Percentiles rank a stretch among this genome's conserved stretches.
Evolutionary conservation across 1,284 basidiomycete genomes (phyloP).

Genomic region (Tranzscheliella williamsii): DNA sequence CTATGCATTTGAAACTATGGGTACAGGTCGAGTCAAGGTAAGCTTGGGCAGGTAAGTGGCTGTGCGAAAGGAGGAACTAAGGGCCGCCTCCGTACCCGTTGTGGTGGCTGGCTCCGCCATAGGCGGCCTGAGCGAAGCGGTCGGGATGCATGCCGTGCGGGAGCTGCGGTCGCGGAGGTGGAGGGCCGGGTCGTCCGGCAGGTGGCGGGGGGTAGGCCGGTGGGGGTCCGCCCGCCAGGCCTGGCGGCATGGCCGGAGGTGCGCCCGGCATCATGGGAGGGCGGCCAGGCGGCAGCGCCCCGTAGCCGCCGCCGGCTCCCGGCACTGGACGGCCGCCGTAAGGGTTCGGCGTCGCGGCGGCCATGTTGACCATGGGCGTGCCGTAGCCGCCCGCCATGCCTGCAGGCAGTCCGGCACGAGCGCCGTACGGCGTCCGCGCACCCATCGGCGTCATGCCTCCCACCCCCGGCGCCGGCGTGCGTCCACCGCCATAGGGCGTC

Average conservation of each 20-base stretch:
- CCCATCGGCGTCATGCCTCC: constrained; percentile 22
- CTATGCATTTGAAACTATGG: too few relatives aligned
- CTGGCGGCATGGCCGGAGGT: constrained; percentile 27
- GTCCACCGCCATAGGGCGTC: constrained; percentile 42
- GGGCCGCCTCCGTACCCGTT: neutral
- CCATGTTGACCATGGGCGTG: constrained; percentile 16
- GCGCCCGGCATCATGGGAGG: constrained; percentile 34
- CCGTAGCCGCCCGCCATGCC: constrained; percentile 20
- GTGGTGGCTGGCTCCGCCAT: constrained; percentile 12
- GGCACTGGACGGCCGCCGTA: constrained; percentile 13
- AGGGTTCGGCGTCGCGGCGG: constrained; percentile 30
- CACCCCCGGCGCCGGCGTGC: constrained; percentile 34
- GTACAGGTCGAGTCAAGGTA: too few relatives aligned
- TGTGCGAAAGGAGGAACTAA: too few relatives aligned
- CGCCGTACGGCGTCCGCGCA: constrained; percentile 5
- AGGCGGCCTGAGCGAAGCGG: constrained; percentile 32
- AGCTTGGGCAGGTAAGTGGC: too few relatives aligned
- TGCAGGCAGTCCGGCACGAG: neutral
- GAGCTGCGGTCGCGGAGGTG: constrained; percentile 27
- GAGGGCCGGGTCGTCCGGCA: constrained; percentile 17
- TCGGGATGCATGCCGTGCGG: constrained; percentile 49
- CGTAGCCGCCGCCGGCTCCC: constrained; percentile 9
- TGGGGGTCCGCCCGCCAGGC: constrained; percentile 22
- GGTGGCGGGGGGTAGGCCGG: constrained; percentile 18
- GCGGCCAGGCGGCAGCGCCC: constrained; percentile 9